Percentiles rank a stretch among this genome's conserved stretches.
Evolutionary conservation across 257 asterid genomes (phyloP).

Genomic region (Cordia subcordata): DNA sequence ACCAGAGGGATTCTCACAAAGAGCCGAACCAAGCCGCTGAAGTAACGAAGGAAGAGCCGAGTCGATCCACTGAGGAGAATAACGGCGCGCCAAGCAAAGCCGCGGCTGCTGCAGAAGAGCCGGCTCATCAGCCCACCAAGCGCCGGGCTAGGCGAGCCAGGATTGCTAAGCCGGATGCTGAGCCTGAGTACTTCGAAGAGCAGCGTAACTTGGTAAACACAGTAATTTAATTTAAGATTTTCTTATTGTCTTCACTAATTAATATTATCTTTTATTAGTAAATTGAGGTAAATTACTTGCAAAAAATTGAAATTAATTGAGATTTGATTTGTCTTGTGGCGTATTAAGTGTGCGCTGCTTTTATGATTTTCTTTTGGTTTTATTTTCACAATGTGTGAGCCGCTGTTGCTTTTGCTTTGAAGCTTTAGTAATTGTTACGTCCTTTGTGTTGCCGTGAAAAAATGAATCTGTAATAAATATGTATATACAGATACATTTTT

Average conservation of each 20-base stretch:
- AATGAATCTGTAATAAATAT: too few relatives aligned
- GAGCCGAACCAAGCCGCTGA: constrained; percentile 2
- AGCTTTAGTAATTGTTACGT: too few relatives aligned
- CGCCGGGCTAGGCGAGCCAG: constrained; percentile 48
- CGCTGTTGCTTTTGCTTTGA: not conserved
- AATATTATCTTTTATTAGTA: not conserved
- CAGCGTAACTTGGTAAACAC: constrained; percentile 62
- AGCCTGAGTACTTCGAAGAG: constrained; percentile 66
- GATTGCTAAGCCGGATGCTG: constrained; percentile 35
- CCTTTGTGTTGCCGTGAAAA: too few relatives aligned
- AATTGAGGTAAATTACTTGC: not conserved
- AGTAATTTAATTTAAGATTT: not conserved
- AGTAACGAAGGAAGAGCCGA: constrained; percentile 18
- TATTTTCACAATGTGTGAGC: not conserved
- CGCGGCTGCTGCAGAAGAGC: constrained; percentile 2
- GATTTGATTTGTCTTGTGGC: not conserved
- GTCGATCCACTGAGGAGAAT: constrained; percentile 22
- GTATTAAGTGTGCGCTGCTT: not conserved
- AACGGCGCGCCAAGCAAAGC: constrained; percentile 11
- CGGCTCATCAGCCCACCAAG: constrained; percentile 29
- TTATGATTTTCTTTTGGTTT: too few relatives aligned
- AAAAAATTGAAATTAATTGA: too few relatives aligned
- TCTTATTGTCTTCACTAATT: not conserved
- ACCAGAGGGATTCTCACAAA: constrained; percentile 17
- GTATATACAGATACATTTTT: too few relatives aligned